Percentiles rank a stretch among this genome's conserved stretches.
Evolutionary conservation across 2,329 filamentous ascomycete species (phyloP).

Genomic region (Diaporthe sp.): DNA sequence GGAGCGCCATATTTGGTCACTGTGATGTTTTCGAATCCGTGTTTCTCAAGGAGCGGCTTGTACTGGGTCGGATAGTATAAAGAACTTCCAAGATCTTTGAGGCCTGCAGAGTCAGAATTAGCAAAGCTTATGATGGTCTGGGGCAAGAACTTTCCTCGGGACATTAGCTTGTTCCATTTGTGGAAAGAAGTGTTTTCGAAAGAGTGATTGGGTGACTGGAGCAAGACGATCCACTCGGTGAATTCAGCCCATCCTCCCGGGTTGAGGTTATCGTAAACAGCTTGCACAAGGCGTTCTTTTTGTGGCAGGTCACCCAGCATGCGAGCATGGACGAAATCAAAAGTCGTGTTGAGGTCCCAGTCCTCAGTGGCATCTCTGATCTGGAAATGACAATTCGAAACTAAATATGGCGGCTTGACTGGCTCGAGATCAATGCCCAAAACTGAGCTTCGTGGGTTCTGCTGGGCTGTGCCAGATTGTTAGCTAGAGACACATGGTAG

Average conservation of each 20-base stretch:
- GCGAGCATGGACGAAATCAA: constrained; percentile 47
- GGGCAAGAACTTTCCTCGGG: constrained; percentile 38
- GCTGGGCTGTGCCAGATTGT: constrained; percentile 36
- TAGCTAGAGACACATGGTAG: neutral
- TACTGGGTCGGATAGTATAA: constrained; percentile 43
- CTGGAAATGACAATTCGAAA: constrained; percentile 44
- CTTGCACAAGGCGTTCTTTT: constrained; percentile 42
- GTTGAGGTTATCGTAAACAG: constrained; percentile 45
- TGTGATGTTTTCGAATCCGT: constrained; percentile 41
- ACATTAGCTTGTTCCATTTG: constrained; percentile 44
- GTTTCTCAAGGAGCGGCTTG: constrained; percentile 38
- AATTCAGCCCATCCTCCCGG: constrained; percentile 50
- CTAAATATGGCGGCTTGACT: constrained; percentile 40
- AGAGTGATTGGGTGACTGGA: constrained; percentile 46
- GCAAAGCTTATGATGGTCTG: constrained; percentile 13
- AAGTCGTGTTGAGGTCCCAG: constrained; percentile 41
- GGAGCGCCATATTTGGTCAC: constrained; percentile 43
- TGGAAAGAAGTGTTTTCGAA: constrained; percentile 45
- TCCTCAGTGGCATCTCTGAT: constrained; percentile 42
- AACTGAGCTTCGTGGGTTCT: constrained; percentile 41
- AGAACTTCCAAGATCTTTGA: constrained; percentile 45
- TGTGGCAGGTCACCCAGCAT: constrained; percentile 44
- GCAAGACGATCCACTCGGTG: constrained; percentile 47
- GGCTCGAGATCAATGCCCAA: constrained; percentile 46
- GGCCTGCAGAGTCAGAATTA: constrained; percentile 37